Base-by-base conservation (phyloP, 345 rosid species). In the Brassica rapa region DNA sequence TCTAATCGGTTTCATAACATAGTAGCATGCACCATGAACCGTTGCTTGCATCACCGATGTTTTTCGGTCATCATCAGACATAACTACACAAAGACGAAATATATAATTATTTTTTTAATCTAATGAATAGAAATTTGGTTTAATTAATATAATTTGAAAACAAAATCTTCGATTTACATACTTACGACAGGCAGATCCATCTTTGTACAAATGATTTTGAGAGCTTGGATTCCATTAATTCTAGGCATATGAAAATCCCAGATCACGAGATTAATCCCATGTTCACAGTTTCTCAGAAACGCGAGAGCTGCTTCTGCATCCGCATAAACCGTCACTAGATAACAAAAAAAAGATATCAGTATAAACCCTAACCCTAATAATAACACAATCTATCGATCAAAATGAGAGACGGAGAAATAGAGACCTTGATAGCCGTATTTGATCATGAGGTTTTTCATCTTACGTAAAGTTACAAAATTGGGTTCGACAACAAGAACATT, bases 241-340 rank as follows among this genome's bases (percentile, higher is more conserved):
- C 4, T 12, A 7, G 81, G 73, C 81, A 78, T 72, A 71, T 78
- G 51, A 72, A 57, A 66, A 56, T 72, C 53, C 81, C 81, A 78
- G 43, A 78, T n/a, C 62, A 78, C 72, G 5, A 78, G 4, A 56
- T 78, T 41, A 10, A 78, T 65, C 2, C 32, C 72, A 10, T 78
- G 66, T 41, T 32, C 4, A 16, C 29, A 4, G 1, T 3, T 78
- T 43, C 8, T 65, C 49, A 78, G 4, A 57, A 19, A 78, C 39
- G 51, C 30, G 8, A 66, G 16, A 59, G 77, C 81, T 41, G 49
- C 41, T 32, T 72, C 55, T 0, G 62, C 81, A 29, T 66, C 53
- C 1, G 30, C 0, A 35, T 16, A 62, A 19, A 32, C 3, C 14
- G 29, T 41, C 35, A 78, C 81, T 78, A 14, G 27, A 66, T 41